These are phyloP conservation scores for Pseudogymnoascus sp. DNA, from an alignment of 2,329 filamentous ascomycete genomes.

Conservation along the genomic window DNA sequence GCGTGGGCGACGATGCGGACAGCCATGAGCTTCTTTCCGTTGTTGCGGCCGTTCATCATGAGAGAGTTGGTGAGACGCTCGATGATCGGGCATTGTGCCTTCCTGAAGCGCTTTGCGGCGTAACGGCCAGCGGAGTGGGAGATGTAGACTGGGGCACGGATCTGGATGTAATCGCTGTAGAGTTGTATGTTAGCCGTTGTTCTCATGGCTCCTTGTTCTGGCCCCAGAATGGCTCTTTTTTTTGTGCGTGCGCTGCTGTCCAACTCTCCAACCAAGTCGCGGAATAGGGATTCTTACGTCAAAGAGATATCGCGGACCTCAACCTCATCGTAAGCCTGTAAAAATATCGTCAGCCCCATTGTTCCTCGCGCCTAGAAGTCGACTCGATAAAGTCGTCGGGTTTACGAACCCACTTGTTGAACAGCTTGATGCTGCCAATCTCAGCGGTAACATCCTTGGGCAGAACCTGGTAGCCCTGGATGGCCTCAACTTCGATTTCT, in stretches of 20 bases:
- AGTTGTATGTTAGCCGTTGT: slow-evolving; percentile 28
- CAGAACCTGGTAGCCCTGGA: slow-evolving; percentile 69
- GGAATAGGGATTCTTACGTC: slow-evolving; percentile 65
- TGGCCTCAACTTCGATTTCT: slow-evolving; percentile 87
- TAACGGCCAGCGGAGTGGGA: slow-evolving; percentile 98
- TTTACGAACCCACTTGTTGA: slow-evolving; percentile 72
- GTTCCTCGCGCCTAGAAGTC: background rate
- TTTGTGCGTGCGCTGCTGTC: background rate
- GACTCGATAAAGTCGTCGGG: slow-evolving; percentile 12
- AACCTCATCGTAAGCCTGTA: slow-evolving; percentile 83
- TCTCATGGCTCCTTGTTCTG: slow-evolving; percentile 10
- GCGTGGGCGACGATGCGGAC: slow-evolving; percentile 98
- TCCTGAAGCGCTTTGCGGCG: slow-evolving; percentile 99
- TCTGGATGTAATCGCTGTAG: slow-evolving; percentile 96
- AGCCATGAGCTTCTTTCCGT: slow-evolving; percentile 99
- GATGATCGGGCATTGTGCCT: slow-evolving; percentile 99
- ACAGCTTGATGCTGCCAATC: slow-evolving; percentile 90
- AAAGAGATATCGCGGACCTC: slow-evolving; percentile 99
- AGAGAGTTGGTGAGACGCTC: slow-evolving; percentile 99
- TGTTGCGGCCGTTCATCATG: slow-evolving; percentile 99
- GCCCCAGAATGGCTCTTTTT: background rate
- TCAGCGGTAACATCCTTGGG: slow-evolving; percentile 89
- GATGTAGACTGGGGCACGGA: slow-evolving; percentile 97
- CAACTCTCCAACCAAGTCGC: slow-evolving; percentile 3
- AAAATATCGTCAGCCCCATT: slow-evolving; percentile 10